Conservation (phyloP, 441 rosid species). For the Populus hybrid region DNA sequence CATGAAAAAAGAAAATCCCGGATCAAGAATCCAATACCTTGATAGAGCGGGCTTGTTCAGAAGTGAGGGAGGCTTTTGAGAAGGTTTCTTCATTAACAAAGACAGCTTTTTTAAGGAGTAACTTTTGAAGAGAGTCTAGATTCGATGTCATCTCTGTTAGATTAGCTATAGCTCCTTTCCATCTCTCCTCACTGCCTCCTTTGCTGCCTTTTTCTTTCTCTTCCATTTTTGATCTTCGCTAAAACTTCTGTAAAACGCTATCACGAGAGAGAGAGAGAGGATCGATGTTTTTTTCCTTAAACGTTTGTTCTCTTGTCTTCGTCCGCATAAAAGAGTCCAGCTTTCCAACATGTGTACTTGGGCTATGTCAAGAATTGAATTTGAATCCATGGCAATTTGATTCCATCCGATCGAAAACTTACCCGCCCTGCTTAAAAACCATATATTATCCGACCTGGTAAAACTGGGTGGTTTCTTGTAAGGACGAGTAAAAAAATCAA, state of each 20-base stretch:
- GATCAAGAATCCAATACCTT: slow-evolving; percentile 43
- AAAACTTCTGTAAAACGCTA: not conserved
- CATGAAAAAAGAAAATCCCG: not conserved
- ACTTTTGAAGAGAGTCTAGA: slow-evolving; percentile 85
- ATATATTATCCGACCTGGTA: not conserved
- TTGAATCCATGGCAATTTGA: not conserved
- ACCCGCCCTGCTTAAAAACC: too few species aligned
- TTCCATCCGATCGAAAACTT: not conserved
- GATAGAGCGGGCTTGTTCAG: slow-evolving; percentile 87
- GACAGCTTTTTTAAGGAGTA: slow-evolving; percentile 88
- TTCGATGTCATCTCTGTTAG: slow-evolving; percentile 78
- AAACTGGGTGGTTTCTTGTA: not conserved
- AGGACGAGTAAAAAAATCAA: fast-evolving
- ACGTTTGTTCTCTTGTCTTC: not conserved
- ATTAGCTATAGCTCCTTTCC: slow-evolving; percentile 80
- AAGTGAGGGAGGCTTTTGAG: slow-evolving; percentile 75
- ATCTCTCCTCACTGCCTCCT: slow-evolving; percentile 77
- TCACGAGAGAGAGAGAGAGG: not conserved
- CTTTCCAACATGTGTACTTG: not conserved
- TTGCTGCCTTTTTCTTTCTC: slow-evolving; percentile 45
- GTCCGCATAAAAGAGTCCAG: not conserved
- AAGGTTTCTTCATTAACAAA: slow-evolving; percentile 89
- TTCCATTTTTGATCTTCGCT: slow-evolving; percentile 8
- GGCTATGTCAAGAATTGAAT: not conserved
- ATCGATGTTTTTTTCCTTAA: not conserved